Evolutionary conservation across 805 yeast genomes (phyloP), one percentile per base, ranked within the genome.

Genomic region (Metschnikowia noctiluminum): DNA sequence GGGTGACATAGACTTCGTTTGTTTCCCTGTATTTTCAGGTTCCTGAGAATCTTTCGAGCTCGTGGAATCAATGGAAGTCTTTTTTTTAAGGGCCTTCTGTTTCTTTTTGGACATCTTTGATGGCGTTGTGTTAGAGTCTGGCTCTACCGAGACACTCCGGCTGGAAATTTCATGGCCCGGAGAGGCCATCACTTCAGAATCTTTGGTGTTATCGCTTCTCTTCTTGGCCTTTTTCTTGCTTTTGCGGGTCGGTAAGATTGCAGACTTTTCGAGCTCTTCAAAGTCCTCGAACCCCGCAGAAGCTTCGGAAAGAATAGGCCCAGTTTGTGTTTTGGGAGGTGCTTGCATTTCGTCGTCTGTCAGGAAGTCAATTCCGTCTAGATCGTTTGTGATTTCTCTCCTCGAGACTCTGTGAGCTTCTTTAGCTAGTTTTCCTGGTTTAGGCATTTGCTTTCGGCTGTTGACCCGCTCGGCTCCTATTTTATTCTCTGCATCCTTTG

Each of bases 381-480:
- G 57, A 51, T 66, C 71, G 26, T 53, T 53, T 13, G 66, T 64
- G 32, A 67, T 59, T 42, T 65, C 71, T 30, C 50, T 57, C 9
- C 60, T 40, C 1, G 56, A 35, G 14, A 61, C 48, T 34, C 51
- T 50, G 27, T 34, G 43, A 15, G 35, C 32, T 36, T 45, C 43
- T 27, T 35, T 45, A 9, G 32, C 30, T 32, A 21, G 47, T 31
- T 28, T 35, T 13, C 39, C 8, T 32, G 14, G 37, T 7, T 7
- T 7, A 9, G 41, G 41, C 34, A 13, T 28, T 12, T 7, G 21
- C 14, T 15, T 35, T 35, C 11, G 7, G 7, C 31, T 11, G 31
- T 11, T 28, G 31, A 28, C 31, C 31, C 10, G 31, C 31, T 28
- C 11, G 10, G 11, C 31, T 11, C 31, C 31, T 28, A 8, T 11